These are phyloP conservation scores for Boletus bicolor DNA, from an alignment of 768 basidiomycete genomes.

Conservation along the genomic window DNA sequence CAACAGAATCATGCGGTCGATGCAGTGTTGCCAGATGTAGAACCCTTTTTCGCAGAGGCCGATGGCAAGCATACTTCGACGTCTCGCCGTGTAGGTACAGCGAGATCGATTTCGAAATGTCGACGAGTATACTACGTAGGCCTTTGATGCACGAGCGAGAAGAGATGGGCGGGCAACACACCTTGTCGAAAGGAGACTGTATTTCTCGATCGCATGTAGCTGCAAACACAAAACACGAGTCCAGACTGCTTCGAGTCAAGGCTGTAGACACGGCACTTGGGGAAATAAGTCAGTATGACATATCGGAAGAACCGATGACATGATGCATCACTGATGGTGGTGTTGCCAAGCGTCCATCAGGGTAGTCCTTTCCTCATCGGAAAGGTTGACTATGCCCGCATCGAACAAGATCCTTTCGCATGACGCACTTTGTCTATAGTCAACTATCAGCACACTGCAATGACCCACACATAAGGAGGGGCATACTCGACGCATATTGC, in stretches of 20 bases:
- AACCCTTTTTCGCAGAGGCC: slow-evolving; percentile 92
- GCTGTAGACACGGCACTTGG: slow-evolving; percentile 60
- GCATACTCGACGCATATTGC: slow-evolving; percentile 70
- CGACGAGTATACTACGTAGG: slow-evolving; percentile 62
- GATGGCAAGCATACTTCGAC: slow-evolving; percentile 69
- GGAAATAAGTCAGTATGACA: slow-evolving; percentile 8
- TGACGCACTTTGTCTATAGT: slow-evolving; percentile 67
- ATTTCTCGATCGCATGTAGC: slow-evolving; percentile 78
- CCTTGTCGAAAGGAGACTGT: slow-evolving; percentile 71
- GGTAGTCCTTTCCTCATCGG: slow-evolving; percentile 60
- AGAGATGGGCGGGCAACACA: slow-evolving; percentile 28
- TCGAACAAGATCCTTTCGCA: slow-evolving; percentile 75
- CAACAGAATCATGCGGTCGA: slow-evolving; percentile 85
- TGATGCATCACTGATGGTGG: slow-evolving; percentile 42
- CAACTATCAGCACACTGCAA: slow-evolving; percentile 5
- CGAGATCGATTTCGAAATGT: slow-evolving; percentile 80
- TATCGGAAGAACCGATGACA: not conserved
- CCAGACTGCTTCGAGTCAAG: slow-evolving; percentile 57
- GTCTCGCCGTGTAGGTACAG: slow-evolving; percentile 73
- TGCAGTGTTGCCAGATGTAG: slow-evolving; percentile 89
- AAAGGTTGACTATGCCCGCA: slow-evolving; percentile 60
- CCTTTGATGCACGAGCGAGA: not conserved
- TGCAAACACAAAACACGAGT: slow-evolving; percentile 75
- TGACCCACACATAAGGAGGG: not conserved
- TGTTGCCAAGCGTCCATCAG: slow-evolving; percentile 65